phyloP scores from a whole-genome alignment of 208 protist species.

The Acanthamoeba culbertsoni region DNA sequence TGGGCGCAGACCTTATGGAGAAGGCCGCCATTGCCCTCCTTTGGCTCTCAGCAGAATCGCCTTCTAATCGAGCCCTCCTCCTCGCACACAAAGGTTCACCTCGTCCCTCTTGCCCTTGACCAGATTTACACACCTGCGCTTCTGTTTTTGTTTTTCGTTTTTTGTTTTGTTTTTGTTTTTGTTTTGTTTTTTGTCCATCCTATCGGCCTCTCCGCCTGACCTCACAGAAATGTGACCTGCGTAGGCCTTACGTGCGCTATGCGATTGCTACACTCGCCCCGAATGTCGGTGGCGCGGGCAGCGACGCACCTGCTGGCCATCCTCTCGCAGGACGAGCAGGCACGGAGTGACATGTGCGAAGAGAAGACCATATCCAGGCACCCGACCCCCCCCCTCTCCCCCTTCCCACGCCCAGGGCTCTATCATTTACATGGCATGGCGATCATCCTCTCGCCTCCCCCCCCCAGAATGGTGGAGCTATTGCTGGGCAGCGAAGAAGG shows the following conservation, averaged over 20 bases:
- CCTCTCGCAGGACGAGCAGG: background rate
- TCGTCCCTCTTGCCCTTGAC: too few species aligned
- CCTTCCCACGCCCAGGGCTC: background rate
- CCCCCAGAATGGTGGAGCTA: background rate
- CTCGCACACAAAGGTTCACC: background rate
- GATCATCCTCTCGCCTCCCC: too few species aligned
- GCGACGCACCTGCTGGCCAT: background rate
- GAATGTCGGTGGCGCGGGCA: background rate
- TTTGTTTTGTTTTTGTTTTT: too few species aligned
- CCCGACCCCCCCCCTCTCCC: background rate
- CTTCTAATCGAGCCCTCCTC: background rate
- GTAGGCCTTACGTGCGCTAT: background rate
- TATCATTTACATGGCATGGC: too few species aligned
- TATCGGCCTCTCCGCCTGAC: too few species aligned
- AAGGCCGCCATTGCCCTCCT: background rate
- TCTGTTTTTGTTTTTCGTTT: too few species aligned
- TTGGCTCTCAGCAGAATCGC: background rate
- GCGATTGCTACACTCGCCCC: background rate
- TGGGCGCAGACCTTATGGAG: background rate
- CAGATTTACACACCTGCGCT: too few species aligned
- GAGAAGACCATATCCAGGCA: background rate
- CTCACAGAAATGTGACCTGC: too few species aligned
- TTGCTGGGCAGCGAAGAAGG: background rate
- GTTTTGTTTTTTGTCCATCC: too few species aligned
- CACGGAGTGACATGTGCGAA: background rate